Base-by-base conservation (phyloP, 2,329 filamentous ascomycete species). In the Nemania serpens region DNA sequence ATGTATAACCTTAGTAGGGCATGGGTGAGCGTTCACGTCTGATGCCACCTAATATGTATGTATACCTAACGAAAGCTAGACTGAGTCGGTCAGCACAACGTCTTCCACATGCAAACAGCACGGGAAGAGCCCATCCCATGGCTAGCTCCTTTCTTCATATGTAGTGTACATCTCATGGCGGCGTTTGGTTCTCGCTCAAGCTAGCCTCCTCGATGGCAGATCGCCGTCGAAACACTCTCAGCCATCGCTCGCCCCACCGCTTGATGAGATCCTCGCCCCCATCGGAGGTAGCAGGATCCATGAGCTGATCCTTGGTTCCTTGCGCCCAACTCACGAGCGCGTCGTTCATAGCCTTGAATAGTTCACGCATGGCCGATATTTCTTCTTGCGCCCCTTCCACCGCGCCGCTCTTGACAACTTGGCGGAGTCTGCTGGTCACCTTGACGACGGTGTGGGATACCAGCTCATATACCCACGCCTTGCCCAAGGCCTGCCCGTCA, bases 381-480 rank as follows among this genome's bases (percentile, higher is more conserved):
- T 97, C 94, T 58, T 85, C 67, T n/a, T 75, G 76, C 29, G 75
- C 70, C 47, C 88, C 83, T 9, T 80, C 79, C 1, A 78, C 75
- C 3, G 88, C 83, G 7, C 83, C 80, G 47, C 87, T 84, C 1
- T 81, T 79, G 10, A 91, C 85, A 22, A 97, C 88, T 76, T 97
- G 91, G 43, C 91, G 87, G 54, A 96, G 88, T 33, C 93, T 90
- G 65, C 88, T 88, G 1, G 92, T 93, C 50, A 98, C 94, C 78
- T 99, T 98, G 72, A 87, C 84, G 54, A 97, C 88, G 0, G 95
- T 98, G 68, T 90, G 90, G 63, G 88, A 88, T 15, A 98, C 88
- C 78, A 98, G 89, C 79, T 99, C 95, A 74, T 92, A 97, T 10
- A 96, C 82, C 77, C 94, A 88, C 6, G 88, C 81, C 68, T 90